phyloP scores from a whole-genome alignment of 2,329 filamentous ascomycete species.

The Neospermospora avenae region DNA sequence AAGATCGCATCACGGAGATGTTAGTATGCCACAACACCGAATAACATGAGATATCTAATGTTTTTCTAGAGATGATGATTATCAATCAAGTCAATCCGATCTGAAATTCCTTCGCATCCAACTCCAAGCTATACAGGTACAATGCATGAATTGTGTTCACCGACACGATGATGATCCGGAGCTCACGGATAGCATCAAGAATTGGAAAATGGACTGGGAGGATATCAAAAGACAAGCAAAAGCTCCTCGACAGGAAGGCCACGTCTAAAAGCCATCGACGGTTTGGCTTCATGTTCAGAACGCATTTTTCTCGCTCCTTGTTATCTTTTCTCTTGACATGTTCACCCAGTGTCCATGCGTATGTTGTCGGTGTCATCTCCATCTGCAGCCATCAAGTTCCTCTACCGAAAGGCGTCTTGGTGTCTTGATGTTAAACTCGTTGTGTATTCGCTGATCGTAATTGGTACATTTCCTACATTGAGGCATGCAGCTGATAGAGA shows the following conservation, averaged over 20 bases:
- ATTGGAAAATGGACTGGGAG: slow-evolving; percentile 60
- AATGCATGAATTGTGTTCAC: slow-evolving; percentile 47
- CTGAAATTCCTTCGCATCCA: slow-evolving; percentile 59
- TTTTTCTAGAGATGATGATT: slow-evolving; percentile 49
- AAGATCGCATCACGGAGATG: slow-evolving; percentile 56
- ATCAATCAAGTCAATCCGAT: slow-evolving; percentile 56
- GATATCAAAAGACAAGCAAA: slow-evolving; percentile 43
- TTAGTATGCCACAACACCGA: slow-evolving; percentile 35
- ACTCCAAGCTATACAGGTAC: slow-evolving; percentile 60
- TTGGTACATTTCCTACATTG: too few species aligned
- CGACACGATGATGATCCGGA: slow-evolving; percentile 53
- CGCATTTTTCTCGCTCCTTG: too few species aligned
- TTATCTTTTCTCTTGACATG: too few species aligned
- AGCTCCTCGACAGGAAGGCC: slow-evolving; percentile 24
- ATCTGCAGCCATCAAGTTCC: too few species aligned
- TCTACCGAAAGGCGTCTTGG: too few species aligned
- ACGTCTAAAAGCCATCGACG: not conserved
- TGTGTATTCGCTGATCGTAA: too few species aligned
- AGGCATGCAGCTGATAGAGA: not conserved
- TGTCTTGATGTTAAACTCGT: too few species aligned
- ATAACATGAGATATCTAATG: slow-evolving; percentile 25
- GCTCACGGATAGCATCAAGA: slow-evolving; percentile 55
- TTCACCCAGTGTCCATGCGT: too few species aligned
- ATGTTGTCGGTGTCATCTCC: too few species aligned
- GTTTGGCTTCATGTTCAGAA: not conserved